Base-by-base conservation (phyloP, 306 rosid species). In the Corylus avellana region DNA sequence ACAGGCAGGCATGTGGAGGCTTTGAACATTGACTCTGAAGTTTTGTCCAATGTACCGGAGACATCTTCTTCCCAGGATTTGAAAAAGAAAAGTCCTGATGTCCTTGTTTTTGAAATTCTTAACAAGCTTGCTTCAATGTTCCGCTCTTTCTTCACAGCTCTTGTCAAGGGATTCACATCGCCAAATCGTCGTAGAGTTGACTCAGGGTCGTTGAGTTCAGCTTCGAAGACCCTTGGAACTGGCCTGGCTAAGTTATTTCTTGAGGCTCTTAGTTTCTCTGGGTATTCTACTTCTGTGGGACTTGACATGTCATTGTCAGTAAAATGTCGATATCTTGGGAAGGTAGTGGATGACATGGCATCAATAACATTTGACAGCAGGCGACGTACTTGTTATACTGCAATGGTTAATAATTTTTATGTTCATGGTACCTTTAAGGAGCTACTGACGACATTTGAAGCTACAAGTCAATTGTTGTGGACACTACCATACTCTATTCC, bases 381-480 rank as follows among this genome's bases (percentile, higher is more conserved):
- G 82, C 91, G 97, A 16, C 96, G 93, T 4, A 89, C 94, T 86
- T 96, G 98, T 80, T 87, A 90, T 85, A 76, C 90, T 75, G 89
- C 92, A 42, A 93, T 94, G 92, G 86, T 96, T 61, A 96, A 96
- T 82, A 85, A 93, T 82, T 96, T 96, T 78, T 96, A 96, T 90
- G 99, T 90, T 74, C 92, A 93, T 50, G 98, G 97, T 73, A 91
- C 98, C 69, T 91, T 96, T 84, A 93, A 91, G 86, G 98, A 93
- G 85, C 83, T 96, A 58, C 90, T 96, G 54, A 91, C 93, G 71
- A 96, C 99, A 64, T 96, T 91, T 79, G 96, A 91, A 85, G 99
- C 99, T 86, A 96, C 99, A 72, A 93, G 99, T 88, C 99, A 96
- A 76, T 80, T 96, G 84, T 87, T 96, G 70, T 96, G 98, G 98